Evolutionary conservation across 2,329 filamentous ascomycete genomes (phyloP).

Genomic region (Trichoderma polysporum): DNA sequence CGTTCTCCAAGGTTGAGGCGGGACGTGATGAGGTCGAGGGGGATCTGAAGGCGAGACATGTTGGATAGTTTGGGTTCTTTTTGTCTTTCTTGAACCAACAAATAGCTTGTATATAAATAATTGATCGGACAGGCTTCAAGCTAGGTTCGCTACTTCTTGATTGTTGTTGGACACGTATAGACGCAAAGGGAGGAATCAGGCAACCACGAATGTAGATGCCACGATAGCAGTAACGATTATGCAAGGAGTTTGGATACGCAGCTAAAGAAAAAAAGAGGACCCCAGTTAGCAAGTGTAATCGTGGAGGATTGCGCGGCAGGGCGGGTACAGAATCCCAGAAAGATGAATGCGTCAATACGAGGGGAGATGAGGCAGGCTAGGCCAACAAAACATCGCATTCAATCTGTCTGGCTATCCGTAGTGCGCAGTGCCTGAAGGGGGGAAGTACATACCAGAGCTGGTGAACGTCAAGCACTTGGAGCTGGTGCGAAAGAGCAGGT

Average conservation of each 20-base stretch:
- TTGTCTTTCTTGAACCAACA: background rate
- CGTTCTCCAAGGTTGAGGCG: constrained; percentile 83
- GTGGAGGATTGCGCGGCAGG: constrained; percentile 6
- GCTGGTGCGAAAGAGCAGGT: background rate
- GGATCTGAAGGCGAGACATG: constrained; percentile 91
- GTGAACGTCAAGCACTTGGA: background rate
- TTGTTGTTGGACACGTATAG: background rate
- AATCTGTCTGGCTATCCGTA: background rate
- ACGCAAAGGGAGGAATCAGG: background rate
- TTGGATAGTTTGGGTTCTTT: constrained; percentile 25
- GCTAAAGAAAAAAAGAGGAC: background rate
- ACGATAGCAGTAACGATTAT: constrained; percentile 3
- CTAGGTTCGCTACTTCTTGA: background rate
- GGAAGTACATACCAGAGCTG: background rate
- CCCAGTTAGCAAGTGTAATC: constrained; percentile 1
- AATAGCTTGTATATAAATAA: background rate
- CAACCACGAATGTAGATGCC: constrained; percentile 8
- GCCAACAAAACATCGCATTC: background rate
- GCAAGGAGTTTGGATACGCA: constrained; percentile 10
- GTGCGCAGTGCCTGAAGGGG: background rate
- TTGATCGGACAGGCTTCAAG: background rate
- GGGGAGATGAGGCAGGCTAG: background rate
- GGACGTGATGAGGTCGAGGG: constrained; percentile 86
- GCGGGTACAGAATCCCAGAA: constrained; percentile 9
- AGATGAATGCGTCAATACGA: background rate